A percentile compares a stretch with the other conserved stretches of the same genome.
phyloP scores from a whole-genome alignment of 2,329 filamentous ascomycete species.

The Sporothrix protearum region DNA sequence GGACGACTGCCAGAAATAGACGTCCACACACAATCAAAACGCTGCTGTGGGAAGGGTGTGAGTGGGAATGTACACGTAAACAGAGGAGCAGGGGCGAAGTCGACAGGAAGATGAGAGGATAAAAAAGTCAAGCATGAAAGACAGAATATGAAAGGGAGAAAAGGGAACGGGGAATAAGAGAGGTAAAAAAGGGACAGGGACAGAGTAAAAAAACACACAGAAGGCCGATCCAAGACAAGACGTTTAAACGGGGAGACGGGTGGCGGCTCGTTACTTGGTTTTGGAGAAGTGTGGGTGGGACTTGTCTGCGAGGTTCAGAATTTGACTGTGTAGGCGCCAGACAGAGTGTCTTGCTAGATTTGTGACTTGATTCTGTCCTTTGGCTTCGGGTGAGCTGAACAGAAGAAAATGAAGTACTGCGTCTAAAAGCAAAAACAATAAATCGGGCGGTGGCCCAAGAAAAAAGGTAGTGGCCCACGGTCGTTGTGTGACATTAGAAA shows the following conservation, averaged over 20 bases:
- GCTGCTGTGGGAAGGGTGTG: conserved; percentile 3
- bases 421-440: not conserved
- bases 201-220: conserved; percentile 2
- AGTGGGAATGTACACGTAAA: not conserved
- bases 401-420: not conserved
- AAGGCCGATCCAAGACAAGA: conserved; percentile 27
- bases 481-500: conserved; percentile 51
- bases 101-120: not conserved
- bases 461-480: conserved; percentile 40
- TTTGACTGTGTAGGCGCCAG: conserved; percentile 14
- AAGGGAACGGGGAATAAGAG: not conserved
- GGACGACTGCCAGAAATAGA: conserved; percentile 31
- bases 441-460: conserved; percentile 32
- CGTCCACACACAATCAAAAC: not conserved
- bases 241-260: conserved; percentile 26
- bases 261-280: conserved; percentile 27
- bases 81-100: not conserved
- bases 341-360: conserved; percentile 1
- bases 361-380: not conserved
- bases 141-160: not conserved
- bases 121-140: not conserved
- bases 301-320: conserved; percentile 11
- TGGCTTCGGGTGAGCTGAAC: not conserved
- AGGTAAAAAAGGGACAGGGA: not conserved
- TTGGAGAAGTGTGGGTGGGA: conserved; percentile 26